phyloP scores from a whole-genome alignment of 2,329 filamentous ascomycete species.

The Botrytis porri region DNA sequence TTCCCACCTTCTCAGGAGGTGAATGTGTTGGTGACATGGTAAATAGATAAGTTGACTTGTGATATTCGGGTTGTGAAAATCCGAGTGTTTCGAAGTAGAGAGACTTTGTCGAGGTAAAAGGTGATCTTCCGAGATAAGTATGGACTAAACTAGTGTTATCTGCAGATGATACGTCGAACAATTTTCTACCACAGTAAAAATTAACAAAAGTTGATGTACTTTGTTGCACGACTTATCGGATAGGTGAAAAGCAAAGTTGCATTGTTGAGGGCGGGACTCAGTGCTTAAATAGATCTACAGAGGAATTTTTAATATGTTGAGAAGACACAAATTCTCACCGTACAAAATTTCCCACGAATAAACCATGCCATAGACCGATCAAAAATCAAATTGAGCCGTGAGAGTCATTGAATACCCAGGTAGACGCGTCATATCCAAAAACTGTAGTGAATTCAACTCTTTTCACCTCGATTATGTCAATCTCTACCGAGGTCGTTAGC shows the following conservation, averaged over 20 bases:
- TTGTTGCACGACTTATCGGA: background rate
- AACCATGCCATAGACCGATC: background rate
- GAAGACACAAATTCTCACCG: too few relatives aligned
- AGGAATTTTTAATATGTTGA: too few relatives aligned
- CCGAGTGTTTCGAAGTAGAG: background rate
- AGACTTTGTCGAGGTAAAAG: background rate
- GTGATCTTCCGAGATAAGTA: background rate
- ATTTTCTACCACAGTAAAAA: background rate
- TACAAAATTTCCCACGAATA: too few relatives aligned
- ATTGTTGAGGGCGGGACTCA: background rate
- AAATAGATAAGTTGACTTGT: background rate
- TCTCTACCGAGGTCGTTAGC: background rate
- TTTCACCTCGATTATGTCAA: background rate
- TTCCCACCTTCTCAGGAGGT: background rate
- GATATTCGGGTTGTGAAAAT: background rate
- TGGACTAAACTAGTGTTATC: background rate
- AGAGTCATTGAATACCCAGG: background rate
- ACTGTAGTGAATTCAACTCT: background rate
- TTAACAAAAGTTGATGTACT: background rate
- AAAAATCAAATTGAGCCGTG: background rate
- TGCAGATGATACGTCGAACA: background rate
- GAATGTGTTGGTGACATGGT: background rate
- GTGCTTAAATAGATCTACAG: background rate
- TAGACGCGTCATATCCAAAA: background rate
- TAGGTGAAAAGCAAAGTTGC: background rate